A percentile compares a stretch with the other conserved stretches of the same genome.
These are phyloP conservation scores for Sambucus nigra DNA, from an alignment of 129 eudicot species.

Conservation along the genomic window DNA sequence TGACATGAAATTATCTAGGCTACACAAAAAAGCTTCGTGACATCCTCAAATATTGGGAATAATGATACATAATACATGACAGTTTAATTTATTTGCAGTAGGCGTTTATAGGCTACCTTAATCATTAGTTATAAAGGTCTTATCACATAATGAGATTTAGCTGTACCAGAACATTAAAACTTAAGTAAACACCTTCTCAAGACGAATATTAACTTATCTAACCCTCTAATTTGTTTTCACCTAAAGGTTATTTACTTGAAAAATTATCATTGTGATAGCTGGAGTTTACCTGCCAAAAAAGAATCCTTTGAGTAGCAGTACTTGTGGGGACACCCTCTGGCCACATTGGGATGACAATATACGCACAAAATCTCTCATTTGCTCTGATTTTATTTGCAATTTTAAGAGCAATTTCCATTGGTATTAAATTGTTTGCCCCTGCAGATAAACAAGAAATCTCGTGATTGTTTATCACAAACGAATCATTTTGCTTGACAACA, in stretches of 20 bases:
- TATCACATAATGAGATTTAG: not conserved
- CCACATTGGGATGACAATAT: constrained; percentile 95
- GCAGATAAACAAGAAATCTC: constrained; percentile 7
- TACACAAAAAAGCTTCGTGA: too few relatives aligned
- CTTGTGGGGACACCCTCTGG: constrained; percentile 90
- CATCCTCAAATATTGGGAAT: too few relatives aligned
- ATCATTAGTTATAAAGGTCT: too few relatives aligned
- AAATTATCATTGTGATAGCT: not conserved
- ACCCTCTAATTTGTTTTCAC: not conserved
- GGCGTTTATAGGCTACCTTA: not conserved
- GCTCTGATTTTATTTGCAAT: constrained; percentile 82
- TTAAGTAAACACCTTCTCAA: not conserved
- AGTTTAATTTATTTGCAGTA: not conserved
- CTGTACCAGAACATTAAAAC: not conserved
- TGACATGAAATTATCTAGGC: too few relatives aligned
- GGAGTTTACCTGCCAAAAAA: constrained; percentile 85
- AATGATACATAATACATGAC: too few relatives aligned
- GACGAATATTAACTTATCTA: not conserved
- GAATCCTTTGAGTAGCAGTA: constrained; percentile 63
- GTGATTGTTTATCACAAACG: not conserved
- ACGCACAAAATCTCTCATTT: constrained; percentile 77
- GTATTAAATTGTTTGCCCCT: constrained; percentile 97
- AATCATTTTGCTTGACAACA: not conserved
- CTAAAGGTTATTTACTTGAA: not conserved
- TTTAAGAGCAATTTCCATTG: constrained; percentile 91